Conservation (phyloP, 176 grass and related monocot species). For the Panicum miliaceum region DNA sequence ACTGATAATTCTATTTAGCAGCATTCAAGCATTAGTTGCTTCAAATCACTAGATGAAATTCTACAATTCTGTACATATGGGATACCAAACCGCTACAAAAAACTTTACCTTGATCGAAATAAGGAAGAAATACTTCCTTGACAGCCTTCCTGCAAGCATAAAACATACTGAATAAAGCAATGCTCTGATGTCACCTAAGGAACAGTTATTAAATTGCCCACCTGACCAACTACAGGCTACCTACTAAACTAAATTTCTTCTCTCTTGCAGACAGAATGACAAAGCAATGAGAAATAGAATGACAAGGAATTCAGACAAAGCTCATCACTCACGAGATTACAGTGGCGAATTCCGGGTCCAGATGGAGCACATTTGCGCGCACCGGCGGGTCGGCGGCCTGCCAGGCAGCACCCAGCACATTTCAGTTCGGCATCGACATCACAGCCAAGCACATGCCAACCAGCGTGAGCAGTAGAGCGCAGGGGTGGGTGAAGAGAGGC, state of each 20-base stretch:
- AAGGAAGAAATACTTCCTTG: conserved; percentile 77
- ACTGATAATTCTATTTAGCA: not conserved
- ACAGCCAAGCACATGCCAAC: not conserved
- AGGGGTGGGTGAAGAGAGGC: not conserved
- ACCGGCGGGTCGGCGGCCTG: conserved; percentile 84
- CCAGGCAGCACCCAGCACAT: not conserved
- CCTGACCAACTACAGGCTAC: not conserved
- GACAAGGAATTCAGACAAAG: not conserved
- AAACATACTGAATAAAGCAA: conserved; percentile 28
- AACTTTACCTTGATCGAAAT: conserved; percentile 71
- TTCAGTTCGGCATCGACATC: conserved; percentile 17
- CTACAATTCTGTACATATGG: not conserved
- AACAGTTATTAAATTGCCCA: not conserved
- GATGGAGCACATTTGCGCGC: conserved; percentile 85
- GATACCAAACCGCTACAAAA: not conserved
- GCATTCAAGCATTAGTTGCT: not conserved
- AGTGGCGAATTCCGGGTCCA: conserved; percentile 51
- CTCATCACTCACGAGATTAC: conserved; percentile 69
- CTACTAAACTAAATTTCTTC: not conserved
- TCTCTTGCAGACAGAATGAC: not conserved
- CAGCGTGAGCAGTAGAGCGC: not conserved
- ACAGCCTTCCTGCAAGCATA: conserved; percentile 67
- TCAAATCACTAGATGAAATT: not conserved
- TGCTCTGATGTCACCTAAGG: not conserved
- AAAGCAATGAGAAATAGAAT: not conserved